Evolutionary conservation across 225 moss, liverwort and hornwort species (phyloP), one percentile per base, ranked within the genome.

Genomic region (Marchantia polymorpha): DNA sequence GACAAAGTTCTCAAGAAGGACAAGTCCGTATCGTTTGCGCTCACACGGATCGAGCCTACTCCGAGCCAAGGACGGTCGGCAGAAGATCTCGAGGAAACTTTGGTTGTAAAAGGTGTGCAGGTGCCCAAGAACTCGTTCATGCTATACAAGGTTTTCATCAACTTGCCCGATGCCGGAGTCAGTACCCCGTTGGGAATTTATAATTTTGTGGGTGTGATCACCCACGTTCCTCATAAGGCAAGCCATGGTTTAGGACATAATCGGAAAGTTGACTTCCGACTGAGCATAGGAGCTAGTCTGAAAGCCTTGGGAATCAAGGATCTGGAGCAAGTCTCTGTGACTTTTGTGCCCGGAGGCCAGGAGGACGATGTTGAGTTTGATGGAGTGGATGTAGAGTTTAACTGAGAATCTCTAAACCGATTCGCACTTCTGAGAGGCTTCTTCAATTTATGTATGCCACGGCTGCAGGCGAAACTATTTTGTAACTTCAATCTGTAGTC

Each of bases 131-230:
- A 51, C 0, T 61, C 79, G 26, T 80, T 23, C n/a, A 75, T 83
- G 63, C 78, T 77, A 75, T 87, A 87, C 29, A 81, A 89, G 19
- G 81, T 85, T 13, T 90, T 85, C 76, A 81, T 89, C 83, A 85
- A 87, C 27, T 58, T 85, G 17, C 85, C 85, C 20, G 76, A 72
- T 64, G 82, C 87, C 4, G 85, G 85, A 46, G 77, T 39, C 60
- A 31, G 3, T 11, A 83, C 83, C 0, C 23, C 63, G 8, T 11
- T 63, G 23, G 63, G 25, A 8, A 23, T 63, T n/a, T 23, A 63
- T 9, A 25, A 63, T 6, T 63, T 63, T 11, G 63, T 25, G n/a
- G 63, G 63, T 25, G 9, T 63, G 10, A 63, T 63, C 63, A n/a
- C 63, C 29, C 26, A 65, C 8, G 0, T 65, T 29, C 65, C 65